Percentiles rank a stretch among this genome's conserved stretches.
Evolutionary conservation across 1,284 basidiomycete species (phyloP).

Genomic region (Coniferiporia sulphurascens): DNA sequence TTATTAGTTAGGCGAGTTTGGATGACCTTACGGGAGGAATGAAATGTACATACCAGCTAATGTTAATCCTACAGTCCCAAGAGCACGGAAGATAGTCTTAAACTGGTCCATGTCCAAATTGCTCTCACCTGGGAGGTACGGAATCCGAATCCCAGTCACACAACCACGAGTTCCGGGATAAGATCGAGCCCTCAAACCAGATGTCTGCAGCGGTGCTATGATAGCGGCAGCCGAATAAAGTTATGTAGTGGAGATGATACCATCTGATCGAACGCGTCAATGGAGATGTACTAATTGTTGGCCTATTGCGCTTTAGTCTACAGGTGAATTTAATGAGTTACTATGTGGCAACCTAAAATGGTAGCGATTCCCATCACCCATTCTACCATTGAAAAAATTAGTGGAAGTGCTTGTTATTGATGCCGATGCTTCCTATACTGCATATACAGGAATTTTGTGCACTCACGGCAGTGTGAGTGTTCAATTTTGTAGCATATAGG

Average conservation of each 20-base stretch:
- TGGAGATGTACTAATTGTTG: no score
- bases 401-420: no score
- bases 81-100: conserved; percentile 89
- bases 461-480: no score
- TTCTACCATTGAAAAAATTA: no score
- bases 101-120: conserved; percentile 98
- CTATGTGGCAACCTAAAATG: no score
- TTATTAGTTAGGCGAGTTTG: conserved; percentile 89
- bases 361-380: no score
- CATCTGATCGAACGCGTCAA: conserved; percentile 68
- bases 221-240: conserved; percentile 83
- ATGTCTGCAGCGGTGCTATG: conserved; percentile 89
- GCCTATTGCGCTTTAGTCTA: no score
- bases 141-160: no score
- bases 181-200: conserved; percentile 95
- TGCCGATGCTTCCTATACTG: no score
- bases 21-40: conserved; percentile 64
- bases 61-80: conserved; percentile 96
- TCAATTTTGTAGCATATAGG: no score
- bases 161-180: conserved; percentile 93
- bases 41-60: conserved; percentile 72
- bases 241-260: conserved; percentile 95
- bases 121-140: conserved; percentile 88
- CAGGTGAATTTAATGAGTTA: no score
- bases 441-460: no score